A percentile compares a stretch with the other conserved stretches of the same genome.
These are phyloP conservation scores for Platanus orientalis DNA, from an alignment of 164 flowering plant species.

Conservation along the genomic window DNA sequence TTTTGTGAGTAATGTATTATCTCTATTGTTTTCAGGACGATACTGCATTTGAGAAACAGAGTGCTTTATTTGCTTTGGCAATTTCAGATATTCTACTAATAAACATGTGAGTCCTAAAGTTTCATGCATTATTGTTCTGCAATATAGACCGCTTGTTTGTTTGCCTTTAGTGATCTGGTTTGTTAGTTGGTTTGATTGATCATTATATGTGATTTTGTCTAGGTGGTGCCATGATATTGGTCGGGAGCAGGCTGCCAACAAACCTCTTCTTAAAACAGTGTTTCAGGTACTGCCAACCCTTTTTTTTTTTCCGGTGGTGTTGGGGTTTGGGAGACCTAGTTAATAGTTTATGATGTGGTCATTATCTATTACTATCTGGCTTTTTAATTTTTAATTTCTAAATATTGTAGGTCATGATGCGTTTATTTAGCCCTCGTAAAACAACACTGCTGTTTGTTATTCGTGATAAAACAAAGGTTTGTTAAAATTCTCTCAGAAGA, in stretches of 20 bases:
- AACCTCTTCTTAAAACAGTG: slow-evolving; percentile 61
- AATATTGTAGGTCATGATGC: slow-evolving; percentile 52
- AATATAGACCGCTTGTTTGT: slow-evolving; percentile 8
- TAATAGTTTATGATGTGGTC: background rate
- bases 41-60: slow-evolving; percentile 67
- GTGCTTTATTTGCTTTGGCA: slow-evolving; percentile 62
- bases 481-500: background rate
- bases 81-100: slow-evolving; percentile 54
- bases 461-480: slow-evolving; percentile 63
- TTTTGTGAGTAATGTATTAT: background rate
- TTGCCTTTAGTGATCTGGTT: background rate
- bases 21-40: slow-evolving; percentile 44
- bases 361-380: background rate
- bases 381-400: background rate
- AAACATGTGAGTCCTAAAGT: slow-evolving; percentile 44
- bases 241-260: slow-evolving; percentile 64
- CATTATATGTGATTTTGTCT: slow-evolving; percentile 1
- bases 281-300: slow-evolving; percentile 41
- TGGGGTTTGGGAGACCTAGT: too few relatives aligned
- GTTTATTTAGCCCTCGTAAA: slow-evolving; percentile 61
- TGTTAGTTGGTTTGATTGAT: slow-evolving; percentile 3
- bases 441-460: slow-evolving; percentile 60
- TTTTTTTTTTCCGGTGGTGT: background rate
- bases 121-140: background rate
- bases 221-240: slow-evolving; percentile 84